phyloP scores from a whole-genome alignment of 129 eudicot species.

The Artemisia tridentata region DNA sequence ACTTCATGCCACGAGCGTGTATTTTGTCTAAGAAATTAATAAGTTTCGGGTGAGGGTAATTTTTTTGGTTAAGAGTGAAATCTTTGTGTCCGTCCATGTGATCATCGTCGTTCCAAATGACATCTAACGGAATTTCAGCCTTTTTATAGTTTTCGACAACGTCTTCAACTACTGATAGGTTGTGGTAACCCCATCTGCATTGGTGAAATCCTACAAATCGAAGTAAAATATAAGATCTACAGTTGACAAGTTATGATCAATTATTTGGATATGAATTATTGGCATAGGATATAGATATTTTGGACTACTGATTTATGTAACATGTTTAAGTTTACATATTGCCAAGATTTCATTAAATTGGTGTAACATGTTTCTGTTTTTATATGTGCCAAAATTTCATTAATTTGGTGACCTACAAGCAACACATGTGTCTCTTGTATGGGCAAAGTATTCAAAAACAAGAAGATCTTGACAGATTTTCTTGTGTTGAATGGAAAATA shows the following conservation, averaged over 20 bases:
- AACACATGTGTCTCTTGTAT: slow-evolving; percentile 29
- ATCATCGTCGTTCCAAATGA: slow-evolving; percentile 94
- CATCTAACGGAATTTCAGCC: slow-evolving; percentile 85
- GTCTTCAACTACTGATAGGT: slow-evolving; percentile 81
- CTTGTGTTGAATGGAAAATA: not conserved
- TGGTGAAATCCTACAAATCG: slow-evolving; percentile 78
- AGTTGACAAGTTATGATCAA: too few species aligned
- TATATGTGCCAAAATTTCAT: slow-evolving; percentile 5
- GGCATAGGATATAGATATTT: not conserved
- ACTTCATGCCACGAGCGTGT: slow-evolving; percentile 79
- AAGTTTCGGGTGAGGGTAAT: slow-evolving; percentile 67
- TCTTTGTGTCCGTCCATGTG: slow-evolving; percentile 96
- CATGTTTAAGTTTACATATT: slow-evolving; percentile 5
- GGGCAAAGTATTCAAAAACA: slow-evolving; percentile 16
- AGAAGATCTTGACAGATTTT: slow-evolving; percentile 27
- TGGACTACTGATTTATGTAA: slow-evolving; percentile 14
- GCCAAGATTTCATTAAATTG: slow-evolving; percentile 22
- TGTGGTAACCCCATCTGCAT: slow-evolving; percentile 96
- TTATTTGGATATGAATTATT: too few species aligned
- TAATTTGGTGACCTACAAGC: slow-evolving; percentile 20
- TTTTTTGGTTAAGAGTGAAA: slow-evolving; percentile 70
- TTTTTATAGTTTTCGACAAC: slow-evolving; percentile 77
- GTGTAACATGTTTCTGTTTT: slow-evolving; percentile 18
- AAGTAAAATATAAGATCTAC: not conserved
- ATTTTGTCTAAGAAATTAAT: slow-evolving; percentile 61